Conservation (phyloP, 495 filamentous ascomycete species). For the Hypoxylon intermedium region DNA sequence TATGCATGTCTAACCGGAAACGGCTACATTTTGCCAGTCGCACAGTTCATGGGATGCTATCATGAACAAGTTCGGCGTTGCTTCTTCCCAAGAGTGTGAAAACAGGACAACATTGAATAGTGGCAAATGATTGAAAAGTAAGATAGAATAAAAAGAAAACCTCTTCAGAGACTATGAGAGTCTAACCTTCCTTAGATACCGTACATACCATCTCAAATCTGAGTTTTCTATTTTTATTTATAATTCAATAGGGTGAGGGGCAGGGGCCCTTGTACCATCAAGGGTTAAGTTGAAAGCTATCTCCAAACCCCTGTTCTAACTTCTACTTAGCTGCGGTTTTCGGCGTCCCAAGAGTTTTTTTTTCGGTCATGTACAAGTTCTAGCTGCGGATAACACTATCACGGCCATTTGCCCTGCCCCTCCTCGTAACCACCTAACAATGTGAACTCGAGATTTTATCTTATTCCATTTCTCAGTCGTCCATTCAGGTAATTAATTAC, state of each 20-base stretch:
- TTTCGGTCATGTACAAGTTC: slow-evolving; percentile 26
- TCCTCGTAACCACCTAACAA: slow-evolving; percentile 34
- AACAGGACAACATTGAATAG: not conserved
- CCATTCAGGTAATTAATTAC: slow-evolving; percentile 34
- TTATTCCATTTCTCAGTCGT: slow-evolving; percentile 11
- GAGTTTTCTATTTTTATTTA: not conserved
- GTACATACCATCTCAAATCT: not conserved
- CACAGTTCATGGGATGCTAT: no score
- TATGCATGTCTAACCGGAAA: slow-evolving; percentile 16
- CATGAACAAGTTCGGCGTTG: no score
- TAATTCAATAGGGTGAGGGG: not conserved
- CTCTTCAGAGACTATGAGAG: not conserved
- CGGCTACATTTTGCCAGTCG: not conserved
- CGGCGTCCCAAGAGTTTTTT: slow-evolving; percentile 34
- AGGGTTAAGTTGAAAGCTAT: slow-evolving; percentile 17
- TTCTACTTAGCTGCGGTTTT: slow-evolving; percentile 31
- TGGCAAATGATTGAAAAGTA: no score
- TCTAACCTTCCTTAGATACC: no score
- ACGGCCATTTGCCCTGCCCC: slow-evolving; percentile 32
- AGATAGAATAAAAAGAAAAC: no score
- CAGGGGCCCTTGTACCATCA: slow-evolving; percentile 4
- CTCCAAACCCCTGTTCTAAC: slow-evolving; percentile 14
- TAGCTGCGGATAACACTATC: slow-evolving; percentile 27
- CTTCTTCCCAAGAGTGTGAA: no score
- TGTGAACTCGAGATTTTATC: slow-evolving; percentile 27